Conservation (phyloP, 306 rosid genomes). For the Hippophae tibetana region DNA sequence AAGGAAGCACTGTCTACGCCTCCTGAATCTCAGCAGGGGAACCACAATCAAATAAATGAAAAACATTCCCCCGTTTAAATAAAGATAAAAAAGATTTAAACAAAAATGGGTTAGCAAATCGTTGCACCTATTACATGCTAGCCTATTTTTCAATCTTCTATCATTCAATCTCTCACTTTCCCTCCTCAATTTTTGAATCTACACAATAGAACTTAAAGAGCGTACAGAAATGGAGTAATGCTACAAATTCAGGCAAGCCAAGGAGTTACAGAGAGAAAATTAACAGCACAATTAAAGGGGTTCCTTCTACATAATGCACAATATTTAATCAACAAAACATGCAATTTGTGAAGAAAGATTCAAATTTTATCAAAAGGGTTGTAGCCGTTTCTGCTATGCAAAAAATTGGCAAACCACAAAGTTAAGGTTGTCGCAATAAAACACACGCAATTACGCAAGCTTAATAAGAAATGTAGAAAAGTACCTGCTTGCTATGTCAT, state of each 20-base stretch:
- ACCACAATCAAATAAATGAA: conserved; percentile 21
- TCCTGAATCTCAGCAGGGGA: conserved; percentile 72
- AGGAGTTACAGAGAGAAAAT: conserved; percentile 14
- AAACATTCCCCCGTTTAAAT: conserved; percentile 29
- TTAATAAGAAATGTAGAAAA: conserved; percentile 6
- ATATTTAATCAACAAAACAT: conserved; percentile 23
- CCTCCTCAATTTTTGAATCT: conserved; percentile 20
- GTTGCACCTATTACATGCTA: conserved; percentile 55
- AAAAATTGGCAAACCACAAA: conserved; percentile 42
- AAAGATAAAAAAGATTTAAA: conserved; percentile 29
- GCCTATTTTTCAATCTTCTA: conserved; percentile 41
- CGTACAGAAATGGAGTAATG: conserved; percentile 14
- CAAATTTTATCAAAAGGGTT: conserved; percentile 21
- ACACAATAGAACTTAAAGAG: conserved; percentile 17
- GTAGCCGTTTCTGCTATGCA: conserved; percentile 17
- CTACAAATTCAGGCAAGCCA: conserved; percentile 15
- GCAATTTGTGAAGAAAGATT: conserved; percentile 21
- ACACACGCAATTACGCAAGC: neutral
- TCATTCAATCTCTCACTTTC: conserved; percentile 29
- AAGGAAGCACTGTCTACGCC: conserved; percentile 77
- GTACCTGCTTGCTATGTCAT: conserved; percentile 53
- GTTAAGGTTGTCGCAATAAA: conserved; percentile 16
- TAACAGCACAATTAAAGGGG: conserved; percentile 34
- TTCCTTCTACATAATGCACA: conserved; percentile 15
- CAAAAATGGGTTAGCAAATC: conserved; percentile 31